Evolutionary conservation across 208 protist genomes (phyloP).

Genomic region (Trypanosoma vivax): DNA sequence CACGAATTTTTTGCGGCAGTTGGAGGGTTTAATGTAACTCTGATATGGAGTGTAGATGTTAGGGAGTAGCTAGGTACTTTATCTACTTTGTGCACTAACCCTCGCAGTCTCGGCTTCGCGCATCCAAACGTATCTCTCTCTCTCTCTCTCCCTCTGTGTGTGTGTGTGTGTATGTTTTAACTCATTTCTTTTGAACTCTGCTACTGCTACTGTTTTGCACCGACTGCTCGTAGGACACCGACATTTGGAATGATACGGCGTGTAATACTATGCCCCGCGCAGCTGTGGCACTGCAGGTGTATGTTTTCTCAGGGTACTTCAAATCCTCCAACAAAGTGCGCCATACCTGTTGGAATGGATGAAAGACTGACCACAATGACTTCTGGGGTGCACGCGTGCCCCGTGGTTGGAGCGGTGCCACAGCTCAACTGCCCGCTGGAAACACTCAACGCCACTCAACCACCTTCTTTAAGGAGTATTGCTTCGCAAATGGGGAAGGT

Average conservation of each 20-base stretch:
- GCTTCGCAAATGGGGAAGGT: conserved; percentile 71
- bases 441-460: conserved; percentile 13
- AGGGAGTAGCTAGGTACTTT: too few species aligned
- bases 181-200: not conserved
- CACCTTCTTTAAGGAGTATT: conserved; percentile 30
- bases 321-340: conserved; percentile 39
- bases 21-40: too few species aligned
- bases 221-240: not conserved
- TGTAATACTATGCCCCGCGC: conserved; percentile 12
- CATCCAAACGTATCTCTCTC: too few species aligned
- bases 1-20: too few species aligned
- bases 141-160: not conserved
- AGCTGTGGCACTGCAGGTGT: conserved; percentile 19
- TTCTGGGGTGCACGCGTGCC: conserved; percentile 18
- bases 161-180: not conserved
- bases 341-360: conserved; percentile 26
- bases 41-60: too few species aligned
- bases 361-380: not conserved
- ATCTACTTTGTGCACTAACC: too few species aligned
- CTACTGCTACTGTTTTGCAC: not conserved
- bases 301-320: conserved; percentile 14
- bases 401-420: conserved; percentile 44
- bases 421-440: conserved; percentile 46
- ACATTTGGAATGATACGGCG: conserved; percentile 19
- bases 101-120: too few species aligned